Conservation (phyloP, 768 basidiomycete genomes). For the Lyophyllum shimeji region DNA sequence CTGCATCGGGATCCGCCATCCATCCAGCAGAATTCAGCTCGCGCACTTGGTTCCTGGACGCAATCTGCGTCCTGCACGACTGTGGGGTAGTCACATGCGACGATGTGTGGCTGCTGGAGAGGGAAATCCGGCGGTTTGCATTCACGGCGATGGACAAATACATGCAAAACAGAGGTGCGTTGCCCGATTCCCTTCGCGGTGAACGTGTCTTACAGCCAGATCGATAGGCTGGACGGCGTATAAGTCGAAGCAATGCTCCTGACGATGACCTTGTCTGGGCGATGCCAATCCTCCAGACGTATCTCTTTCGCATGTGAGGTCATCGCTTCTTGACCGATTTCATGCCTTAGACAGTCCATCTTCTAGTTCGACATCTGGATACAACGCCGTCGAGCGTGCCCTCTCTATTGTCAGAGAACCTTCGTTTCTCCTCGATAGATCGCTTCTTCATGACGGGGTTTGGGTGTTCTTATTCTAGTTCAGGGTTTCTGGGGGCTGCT, state of each 20-base stretch:
- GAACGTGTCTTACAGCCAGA: background rate
- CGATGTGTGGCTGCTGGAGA: slow-evolving; percentile 47
- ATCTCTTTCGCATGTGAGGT: background rate
- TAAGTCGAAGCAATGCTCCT: slow-evolving; percentile 30
- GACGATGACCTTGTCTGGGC: slow-evolving; percentile 2
- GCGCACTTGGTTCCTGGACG: slow-evolving; percentile 48
- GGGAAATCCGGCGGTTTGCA: slow-evolving; percentile 44
- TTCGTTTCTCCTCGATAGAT: background rate
- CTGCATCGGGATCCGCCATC: slow-evolving; percentile 24
- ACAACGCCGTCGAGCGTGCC: background rate
- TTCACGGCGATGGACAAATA: slow-evolving; percentile 52
- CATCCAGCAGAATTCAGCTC: slow-evolving; percentile 41
- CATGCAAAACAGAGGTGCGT: slow-evolving; percentile 41
- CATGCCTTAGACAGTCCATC: background rate
- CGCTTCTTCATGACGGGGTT: background rate
- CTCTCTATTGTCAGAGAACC: background rate
- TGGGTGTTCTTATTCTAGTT: background rate
- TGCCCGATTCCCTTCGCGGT: background rate
- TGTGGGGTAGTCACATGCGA: slow-evolving; percentile 48
- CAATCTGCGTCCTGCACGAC: slow-evolving; percentile 45
- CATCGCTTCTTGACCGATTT: background rate
- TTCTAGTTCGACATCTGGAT: background rate
- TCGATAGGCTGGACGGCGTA: slow-evolving; percentile 33
- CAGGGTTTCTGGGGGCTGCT: background rate
- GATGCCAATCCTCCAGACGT: background rate